These are phyloP conservation scores for Geranium brycei DNA, from an alignment of 345 rosid species.

Conservation along the genomic window DNA sequence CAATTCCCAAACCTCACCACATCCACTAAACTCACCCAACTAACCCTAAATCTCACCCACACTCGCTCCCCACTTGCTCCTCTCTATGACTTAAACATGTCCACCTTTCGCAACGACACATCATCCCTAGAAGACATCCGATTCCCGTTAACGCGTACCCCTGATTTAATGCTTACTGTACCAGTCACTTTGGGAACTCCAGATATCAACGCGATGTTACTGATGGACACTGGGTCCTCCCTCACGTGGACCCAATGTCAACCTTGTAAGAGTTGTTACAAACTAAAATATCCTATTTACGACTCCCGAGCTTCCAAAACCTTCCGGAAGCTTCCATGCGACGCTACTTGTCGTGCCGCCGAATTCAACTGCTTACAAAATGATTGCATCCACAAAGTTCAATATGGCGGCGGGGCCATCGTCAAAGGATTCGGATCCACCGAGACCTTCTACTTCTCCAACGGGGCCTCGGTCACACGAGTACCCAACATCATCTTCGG, in stretches of 20 bases:
- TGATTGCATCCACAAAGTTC: slow-evolving; percentile 4
- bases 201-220: neutral
- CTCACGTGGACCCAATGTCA: slow-evolving; percentile 15
- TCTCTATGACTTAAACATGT: too few species aligned
- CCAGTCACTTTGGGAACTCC: slow-evolving; percentile 2
- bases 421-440: slow-evolving; percentile 10
- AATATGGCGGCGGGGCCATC: neutral
- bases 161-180: too few species aligned
- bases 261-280: slow-evolving; percentile 16
- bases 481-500: slow-evolving; percentile 11
- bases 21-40: too few species aligned
- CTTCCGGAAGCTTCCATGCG: slow-evolving; percentile 8
- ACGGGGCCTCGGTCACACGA: too few species aligned
- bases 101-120: too few species aligned
- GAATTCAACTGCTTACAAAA: slow-evolving; percentile 5
- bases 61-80: too few species aligned
- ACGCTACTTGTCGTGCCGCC: slow-evolving; percentile 7
- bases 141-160: too few species aligned
- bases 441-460: slow-evolving; percentile 8
- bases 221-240: neutral
- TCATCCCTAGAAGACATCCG: too few species aligned
- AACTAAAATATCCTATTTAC: slow-evolving; percentile 4
- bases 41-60: too few species aligned
- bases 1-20: too few species aligned
- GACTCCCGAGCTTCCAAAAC: slow-evolving; percentile 1